Base-by-base conservation (phyloP, 2,329 filamentous ascomycete genomes). In the Stemphylium beticola region DNA sequence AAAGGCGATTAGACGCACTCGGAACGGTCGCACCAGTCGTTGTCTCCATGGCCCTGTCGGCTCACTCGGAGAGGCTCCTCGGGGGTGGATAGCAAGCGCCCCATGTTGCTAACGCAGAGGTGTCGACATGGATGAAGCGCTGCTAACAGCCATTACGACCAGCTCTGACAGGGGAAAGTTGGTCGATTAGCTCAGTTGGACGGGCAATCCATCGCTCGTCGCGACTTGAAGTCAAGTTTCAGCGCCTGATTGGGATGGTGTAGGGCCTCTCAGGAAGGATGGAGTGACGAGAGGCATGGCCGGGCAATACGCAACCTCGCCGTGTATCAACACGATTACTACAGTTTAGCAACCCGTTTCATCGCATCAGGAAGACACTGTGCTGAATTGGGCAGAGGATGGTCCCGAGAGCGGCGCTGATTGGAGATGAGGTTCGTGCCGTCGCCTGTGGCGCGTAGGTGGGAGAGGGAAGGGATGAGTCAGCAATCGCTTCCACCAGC, bases 41-140 rank as follows among this genome's bases (percentile, higher is more conserved):
- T 40, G 46, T 49, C 40, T 49, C 57, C 58, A 57, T 58, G 45
- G 32, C 60, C 51, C 49, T 57, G 49, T 55, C 61, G 57, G 62
- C 59, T 66, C 38, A 43, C 47, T 55, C 60, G 65, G 59, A 64
- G 51, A 50, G 47, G 53, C 53, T 63, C 55, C 41, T 63, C 18
- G 57, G 63, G 48, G 53, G 54, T 61, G 66, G 58, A 62, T 65
- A 69, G 60, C 63, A 59, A 56, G 64, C 54, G 52, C 64, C 64
- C 70, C 68, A 67, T 71, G 70, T 70, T 59, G 62, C 61, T 62
- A 66, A 65, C 57, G 62, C 65, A 65, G 60, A 53, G 53, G 54
- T 57, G 58, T 60, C 37, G 56, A 50, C 67, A 62, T 64, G 62
- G 55, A 44, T 54, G 53, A 49, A 47, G 53, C 49, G 58, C 46